These are phyloP conservation scores for Rhododendron kiyosumense DNA, from an alignment of 148 eudicot genomes.

Conservation along the genomic window DNA sequence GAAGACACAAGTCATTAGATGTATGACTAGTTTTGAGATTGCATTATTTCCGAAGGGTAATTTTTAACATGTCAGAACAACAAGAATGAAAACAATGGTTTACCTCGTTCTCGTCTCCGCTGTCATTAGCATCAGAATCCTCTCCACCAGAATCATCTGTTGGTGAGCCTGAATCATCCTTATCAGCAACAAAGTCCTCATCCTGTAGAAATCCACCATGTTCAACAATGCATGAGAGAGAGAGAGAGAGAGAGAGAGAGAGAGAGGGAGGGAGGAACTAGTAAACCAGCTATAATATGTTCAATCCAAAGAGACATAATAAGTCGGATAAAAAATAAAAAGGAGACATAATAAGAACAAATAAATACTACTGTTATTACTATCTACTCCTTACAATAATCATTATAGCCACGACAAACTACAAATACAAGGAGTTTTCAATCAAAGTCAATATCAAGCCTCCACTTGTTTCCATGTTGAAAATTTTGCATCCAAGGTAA, in stretches of 20 bases:
- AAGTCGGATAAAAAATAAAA: no score
- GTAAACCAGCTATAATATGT: neutral
- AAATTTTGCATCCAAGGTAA: neutral
- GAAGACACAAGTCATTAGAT: constrained; percentile 20
- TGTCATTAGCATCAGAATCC: constrained; percentile 68
- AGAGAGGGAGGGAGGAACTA: neutral
- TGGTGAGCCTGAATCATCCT: constrained; percentile 87
- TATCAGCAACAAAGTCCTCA: constrained; percentile 77
- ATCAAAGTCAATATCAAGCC: neutral
- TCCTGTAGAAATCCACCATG: constrained; percentile 43
- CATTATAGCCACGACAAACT: neutral
- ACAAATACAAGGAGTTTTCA: neutral
- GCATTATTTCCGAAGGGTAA: neutral
- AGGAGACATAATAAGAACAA: neutral
- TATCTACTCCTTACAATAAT: neutral
- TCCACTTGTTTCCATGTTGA: neutral
- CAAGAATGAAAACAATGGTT: neutral
- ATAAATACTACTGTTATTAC: neutral
- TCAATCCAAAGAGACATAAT: neutral
- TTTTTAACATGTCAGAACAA: neutral
- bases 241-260: no score
- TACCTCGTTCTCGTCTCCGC: constrained; percentile 69
- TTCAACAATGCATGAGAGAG: neutral
- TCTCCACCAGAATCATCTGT: constrained; percentile 89
- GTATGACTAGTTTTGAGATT: neutral